A percentile compares a stretch with the other conserved stretches of the same genome.
phyloP scores from a whole-genome alignment of 371 early-diverging fungal genomes.

The Phascolomyces articulosus region DNA sequence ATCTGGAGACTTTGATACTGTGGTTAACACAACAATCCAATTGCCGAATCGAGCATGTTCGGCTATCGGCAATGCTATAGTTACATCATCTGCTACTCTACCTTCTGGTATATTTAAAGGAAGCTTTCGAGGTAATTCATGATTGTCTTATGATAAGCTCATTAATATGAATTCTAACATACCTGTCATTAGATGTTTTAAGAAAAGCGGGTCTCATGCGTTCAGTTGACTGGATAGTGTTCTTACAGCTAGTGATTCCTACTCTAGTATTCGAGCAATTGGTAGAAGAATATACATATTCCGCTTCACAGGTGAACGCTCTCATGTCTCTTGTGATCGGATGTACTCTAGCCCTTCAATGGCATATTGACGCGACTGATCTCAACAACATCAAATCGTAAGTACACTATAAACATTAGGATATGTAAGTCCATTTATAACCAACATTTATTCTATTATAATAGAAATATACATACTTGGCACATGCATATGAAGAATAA shows the following conservation, averaged over 20 bases:
- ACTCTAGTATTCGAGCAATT: neutral
- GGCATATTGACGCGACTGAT: neutral
- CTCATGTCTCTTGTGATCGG: neutral
- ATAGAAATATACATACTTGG: neutral
- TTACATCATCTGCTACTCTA: neutral
- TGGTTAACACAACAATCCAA: neutral
- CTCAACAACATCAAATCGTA: neutral
- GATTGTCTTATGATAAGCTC: neutral
- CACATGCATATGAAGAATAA: neutral
- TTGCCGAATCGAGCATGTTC: neutral
- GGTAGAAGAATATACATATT: neutral
- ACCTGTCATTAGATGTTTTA: neutral
- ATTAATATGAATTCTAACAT: neutral
- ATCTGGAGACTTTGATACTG: neutral
- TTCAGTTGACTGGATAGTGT: neutral
- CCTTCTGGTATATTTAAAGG: neutral
- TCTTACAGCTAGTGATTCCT: neutral
- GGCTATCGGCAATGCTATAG: neutral
- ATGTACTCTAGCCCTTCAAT: neutral
- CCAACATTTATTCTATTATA: neutral
- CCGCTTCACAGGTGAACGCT: neutral
- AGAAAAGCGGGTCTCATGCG: neutral
- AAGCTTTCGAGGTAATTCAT: neutral
- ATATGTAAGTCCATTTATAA: neutral
- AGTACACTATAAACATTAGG: neutral